These are phyloP conservation scores for Jamesozyma jinghongensis DNA, from an alignment of 805 yeast species.

Conservation along the genomic window DNA sequence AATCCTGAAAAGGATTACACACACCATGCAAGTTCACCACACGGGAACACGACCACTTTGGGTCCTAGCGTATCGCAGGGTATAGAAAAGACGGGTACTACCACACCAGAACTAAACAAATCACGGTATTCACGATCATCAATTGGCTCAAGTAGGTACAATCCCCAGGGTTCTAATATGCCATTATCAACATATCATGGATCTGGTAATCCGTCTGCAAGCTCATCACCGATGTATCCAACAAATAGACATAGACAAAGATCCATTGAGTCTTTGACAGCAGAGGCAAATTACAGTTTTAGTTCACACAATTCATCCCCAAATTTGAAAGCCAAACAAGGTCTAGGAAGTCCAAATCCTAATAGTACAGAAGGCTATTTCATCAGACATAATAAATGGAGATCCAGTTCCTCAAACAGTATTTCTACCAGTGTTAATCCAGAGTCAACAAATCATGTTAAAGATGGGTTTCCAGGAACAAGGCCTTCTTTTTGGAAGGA, in stretches of 20 bases:
- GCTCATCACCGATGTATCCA: conserved; percentile 1
- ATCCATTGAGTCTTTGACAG: conserved; percentile 8
- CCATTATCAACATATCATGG: not conserved
- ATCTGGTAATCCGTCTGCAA: not conserved
- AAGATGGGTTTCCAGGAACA: not conserved
- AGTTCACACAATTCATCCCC: conserved; percentile 1
- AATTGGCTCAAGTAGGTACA: conserved; percentile 19
- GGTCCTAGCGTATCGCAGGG: not conserved
- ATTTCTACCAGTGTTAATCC: not conserved
- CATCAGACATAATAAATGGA: conserved; percentile 20
- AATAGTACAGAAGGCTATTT: conserved; percentile 11
- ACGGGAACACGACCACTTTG: not conserved
- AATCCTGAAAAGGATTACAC: conserved; percentile 15
- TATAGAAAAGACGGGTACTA: not conserved
- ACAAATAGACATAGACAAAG: conserved; percentile 16
- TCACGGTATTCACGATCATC: conserved; percentile 9
- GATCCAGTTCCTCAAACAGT: conserved; percentile 4
- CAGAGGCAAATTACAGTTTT: conserved; percentile 1
- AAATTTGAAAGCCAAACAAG: not conserved
- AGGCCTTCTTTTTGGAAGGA: conserved; percentile 13
- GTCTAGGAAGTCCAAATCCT: conserved; percentile 1
- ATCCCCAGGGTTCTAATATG: conserved; percentile 11
- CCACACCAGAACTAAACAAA: not conserved
- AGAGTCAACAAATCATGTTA: not conserved
- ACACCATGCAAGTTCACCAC: not conserved